Evolutionary conservation across 495 filamentous ascomycete species (phyloP).

Genomic region (Hypoxylon fuscum): DNA sequence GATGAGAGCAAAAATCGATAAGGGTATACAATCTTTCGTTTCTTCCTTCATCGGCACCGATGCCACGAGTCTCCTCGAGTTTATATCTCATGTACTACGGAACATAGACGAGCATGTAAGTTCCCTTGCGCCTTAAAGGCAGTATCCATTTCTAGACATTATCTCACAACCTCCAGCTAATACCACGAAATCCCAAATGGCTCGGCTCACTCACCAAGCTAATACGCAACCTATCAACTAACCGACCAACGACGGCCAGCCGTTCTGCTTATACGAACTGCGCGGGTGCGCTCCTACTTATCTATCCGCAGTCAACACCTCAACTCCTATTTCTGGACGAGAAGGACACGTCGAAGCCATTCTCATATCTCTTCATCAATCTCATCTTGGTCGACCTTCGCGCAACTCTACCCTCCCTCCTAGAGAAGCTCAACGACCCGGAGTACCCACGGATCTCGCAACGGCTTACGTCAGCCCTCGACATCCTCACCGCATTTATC

Average conservation of each 20-base stretch:
- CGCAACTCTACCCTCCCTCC: constrained; percentile 66
- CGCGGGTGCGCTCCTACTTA: constrained; percentile 61
- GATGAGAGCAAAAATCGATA: constrained; percentile 54
- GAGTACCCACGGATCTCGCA: constrained; percentile 57
- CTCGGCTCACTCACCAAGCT: constrained; percentile 49
- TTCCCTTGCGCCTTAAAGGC: not conserved
- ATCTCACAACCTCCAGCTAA: constrained; percentile 26
- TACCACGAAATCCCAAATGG: constrained; percentile 54
- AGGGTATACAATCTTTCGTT: constrained; percentile 53
- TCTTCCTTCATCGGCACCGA: constrained; percentile 60
- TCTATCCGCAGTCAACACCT: constrained; percentile 54
- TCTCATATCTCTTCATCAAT: constrained; percentile 67
- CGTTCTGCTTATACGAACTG: constrained; percentile 61
- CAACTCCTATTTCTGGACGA: constrained; percentile 57
- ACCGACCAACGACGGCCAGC: constrained; percentile 56
- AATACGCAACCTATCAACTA: constrained; percentile 54
- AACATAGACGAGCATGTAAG: constrained; percentile 53
- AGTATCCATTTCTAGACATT: not conserved
- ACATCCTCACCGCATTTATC: constrained; percentile 67
- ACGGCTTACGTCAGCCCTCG: constrained; percentile 67
- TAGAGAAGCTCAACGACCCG: constrained; percentile 61
- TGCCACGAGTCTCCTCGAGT: constrained; percentile 58
- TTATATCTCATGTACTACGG: constrained; percentile 55
- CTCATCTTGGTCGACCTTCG: constrained; percentile 69
- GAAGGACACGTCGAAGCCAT: constrained; percentile 56